Evolutionary conservation across 495 filamentous ascomycete species (phyloP).

Genomic region (Aspergillus kassunensis): DNA sequence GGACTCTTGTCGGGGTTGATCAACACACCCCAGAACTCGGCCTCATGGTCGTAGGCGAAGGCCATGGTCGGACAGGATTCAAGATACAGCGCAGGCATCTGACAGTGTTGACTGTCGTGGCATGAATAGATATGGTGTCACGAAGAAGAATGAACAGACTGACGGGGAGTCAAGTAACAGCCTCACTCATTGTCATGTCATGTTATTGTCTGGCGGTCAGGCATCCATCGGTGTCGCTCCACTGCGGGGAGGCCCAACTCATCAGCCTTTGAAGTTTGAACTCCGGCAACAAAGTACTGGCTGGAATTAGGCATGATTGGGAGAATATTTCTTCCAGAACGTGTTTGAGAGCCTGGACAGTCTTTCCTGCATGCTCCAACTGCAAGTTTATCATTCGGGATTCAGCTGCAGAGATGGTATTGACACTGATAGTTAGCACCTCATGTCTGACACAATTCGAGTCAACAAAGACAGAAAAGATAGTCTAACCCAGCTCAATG

Average conservation of each 20-base stretch:
- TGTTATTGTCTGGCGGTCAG: constrained; percentile 30
- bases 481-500: too few relatives aligned
- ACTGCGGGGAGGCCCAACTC: constrained; percentile 33
- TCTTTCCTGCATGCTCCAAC: neutral
- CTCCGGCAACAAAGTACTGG: constrained; percentile 10
- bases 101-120: constrained; percentile 18
- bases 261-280: constrained; percentile 16
- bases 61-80: constrained; percentile 28
- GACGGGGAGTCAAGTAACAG: too few relatives aligned
- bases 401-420: too few relatives aligned
- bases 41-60: constrained; percentile 22
- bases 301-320: neutral
- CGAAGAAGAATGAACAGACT: neutral
- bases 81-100: constrained; percentile 22
- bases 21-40: constrained; percentile 73
- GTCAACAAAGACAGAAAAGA: too few relatives aligned
- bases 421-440: too few relatives aligned
- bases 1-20: constrained; percentile 77
- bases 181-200: too few relatives aligned
- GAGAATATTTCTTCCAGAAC: neutral
- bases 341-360: neutral
- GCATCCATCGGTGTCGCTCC: constrained; percentile 32
- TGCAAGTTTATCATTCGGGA: too few relatives aligned
- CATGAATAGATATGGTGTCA: constrained; percentile 13
- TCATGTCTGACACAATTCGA: too few relatives aligned